Percentiles rank a stretch among this genome's conserved stretches.
phyloP scores from a whole-genome alignment of 495 filamentous ascomycete species.

The Daldinia grandis region DNA sequence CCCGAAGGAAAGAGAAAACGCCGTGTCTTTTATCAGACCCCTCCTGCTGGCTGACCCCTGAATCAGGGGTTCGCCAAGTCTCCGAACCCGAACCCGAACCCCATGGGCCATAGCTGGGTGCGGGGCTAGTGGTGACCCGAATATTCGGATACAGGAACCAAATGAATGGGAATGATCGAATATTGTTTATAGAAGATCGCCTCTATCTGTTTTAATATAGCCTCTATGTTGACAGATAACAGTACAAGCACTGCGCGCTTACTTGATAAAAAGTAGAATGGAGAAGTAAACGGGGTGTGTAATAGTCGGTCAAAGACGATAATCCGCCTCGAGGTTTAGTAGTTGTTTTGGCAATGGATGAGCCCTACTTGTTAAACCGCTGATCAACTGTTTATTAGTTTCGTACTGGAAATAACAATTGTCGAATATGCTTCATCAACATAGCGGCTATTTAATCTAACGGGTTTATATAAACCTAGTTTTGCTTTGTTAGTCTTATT shows the following conservation, averaged over 20 bases:
- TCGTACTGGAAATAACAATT: not conserved
- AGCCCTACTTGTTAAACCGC: not conserved
- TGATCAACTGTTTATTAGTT: not conserved
- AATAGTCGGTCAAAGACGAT: not conserved
- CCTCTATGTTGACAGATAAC: not conserved
- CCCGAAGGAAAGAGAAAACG: not conserved
- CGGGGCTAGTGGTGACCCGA: not conserved
- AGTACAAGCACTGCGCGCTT: too few species aligned
- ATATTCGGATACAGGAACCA: not conserved
- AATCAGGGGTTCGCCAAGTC: not conserved
- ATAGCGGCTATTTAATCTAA: not conserved
- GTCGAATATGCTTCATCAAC: not conserved
- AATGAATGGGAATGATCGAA: not conserved
- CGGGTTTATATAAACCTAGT: not conserved
- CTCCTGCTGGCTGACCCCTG: not conserved
- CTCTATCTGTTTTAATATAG: not conserved
- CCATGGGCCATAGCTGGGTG: not conserved
- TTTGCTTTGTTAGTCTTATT: not conserved
- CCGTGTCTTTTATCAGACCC: not conserved
- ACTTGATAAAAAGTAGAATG: not conserved
- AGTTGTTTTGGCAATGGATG: not conserved
- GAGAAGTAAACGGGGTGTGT: not conserved
- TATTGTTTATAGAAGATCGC: not conserved
- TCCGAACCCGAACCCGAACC: not conserved
- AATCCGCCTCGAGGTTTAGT: not conserved